Evolutionary conservation across 306 rosid genomes (phyloP), one percentile per base, ranked within the genome.

Genomic region (Cicer bijugum): DNA sequence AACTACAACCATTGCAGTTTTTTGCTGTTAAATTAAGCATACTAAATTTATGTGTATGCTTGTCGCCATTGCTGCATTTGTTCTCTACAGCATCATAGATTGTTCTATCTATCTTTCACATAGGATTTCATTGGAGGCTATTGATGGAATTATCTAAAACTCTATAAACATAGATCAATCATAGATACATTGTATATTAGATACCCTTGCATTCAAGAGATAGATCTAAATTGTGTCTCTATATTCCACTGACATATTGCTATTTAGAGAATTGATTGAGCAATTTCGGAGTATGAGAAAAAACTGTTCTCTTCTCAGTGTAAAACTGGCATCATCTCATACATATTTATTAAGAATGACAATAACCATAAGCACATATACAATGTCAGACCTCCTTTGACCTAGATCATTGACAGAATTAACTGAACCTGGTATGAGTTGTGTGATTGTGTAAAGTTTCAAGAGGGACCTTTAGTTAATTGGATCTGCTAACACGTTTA

Each of bases 81-180:
- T 51, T 33, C 12, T 46, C 17, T 15, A 35, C 17, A 55, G 75
- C 7, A 48, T 20, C 6, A 50, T 23, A 63, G 16, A 55, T 38
- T 74, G 77, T 51, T 51, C 14, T 45, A 17, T 35, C 62, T 19
- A 19, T 10, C 42, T 42, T 20, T 6, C 33, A 6, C n/a, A 14
- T 52, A 53, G 33, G 55, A 69, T 69, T 69, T 69, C 46, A 38
- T 67, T 2, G 1, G 53, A 67, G 72, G 53, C 47, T 38, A 16
- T 44, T 53, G 48, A 19, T 72, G 20, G 9, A 59, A 4, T 12
- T 59, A 6, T 28, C 10, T 28, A 58, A 58, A 23, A 11, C 12
- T 56, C 14, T 28, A 23, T 57, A 23, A 6, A 58, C 42, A 5
- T 56, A 9, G 62, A 19, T 20, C 3, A 9, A 53, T 53, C 23